phyloP scores from a whole-genome alignment of 2,329 filamentous ascomycete genomes.

The Diaporthe citrichinensis region DNA sequence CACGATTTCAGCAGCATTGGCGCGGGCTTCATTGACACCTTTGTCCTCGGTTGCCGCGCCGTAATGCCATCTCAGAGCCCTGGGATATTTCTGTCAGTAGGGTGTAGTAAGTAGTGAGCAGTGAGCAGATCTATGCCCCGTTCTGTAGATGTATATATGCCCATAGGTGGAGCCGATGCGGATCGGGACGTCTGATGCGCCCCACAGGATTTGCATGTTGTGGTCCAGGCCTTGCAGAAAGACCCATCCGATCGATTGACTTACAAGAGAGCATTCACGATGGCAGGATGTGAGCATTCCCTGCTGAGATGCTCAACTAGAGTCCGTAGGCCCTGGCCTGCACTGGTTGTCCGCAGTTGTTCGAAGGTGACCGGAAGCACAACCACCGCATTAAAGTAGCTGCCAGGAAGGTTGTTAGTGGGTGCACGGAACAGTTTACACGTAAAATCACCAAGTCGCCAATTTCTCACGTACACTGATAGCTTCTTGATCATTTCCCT shows the following conservation, averaged over 20 bases:
- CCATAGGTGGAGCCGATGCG: conserved; percentile 22
- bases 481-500: conserved; percentile 77
- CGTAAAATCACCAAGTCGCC: not conserved
- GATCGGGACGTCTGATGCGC: conserved; percentile 5
- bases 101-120: not conserved
- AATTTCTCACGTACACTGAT: conserved; percentile 63
- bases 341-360: conserved; percentile 77
- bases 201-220: conserved; percentile 25
- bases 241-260: conserved; percentile 50
- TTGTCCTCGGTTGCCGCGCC: conserved; percentile 73
- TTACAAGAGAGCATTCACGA: conserved; percentile 81
- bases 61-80: conserved; percentile 83
- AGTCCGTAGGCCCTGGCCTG: conserved; percentile 68
- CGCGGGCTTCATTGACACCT: conserved; percentile 77
- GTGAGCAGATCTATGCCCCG: not conserved
- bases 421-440: not conserved
- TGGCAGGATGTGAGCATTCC: conserved; percentile 76
- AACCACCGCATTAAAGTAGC: conserved; percentile 75
- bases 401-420: conserved; percentile 47
- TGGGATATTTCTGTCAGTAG: conserved; percentile 50
- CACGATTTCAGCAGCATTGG: conserved; percentile 83
- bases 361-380: conserved; percentile 79
- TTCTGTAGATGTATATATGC: not conserved
- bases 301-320: conserved; percentile 76
- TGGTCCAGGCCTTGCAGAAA: conserved; percentile 6